These are phyloP conservation scores for Chlorella ohadii DNA, from an alignment of 139 green algal genomes.

Conservation along the genomic window DNA sequence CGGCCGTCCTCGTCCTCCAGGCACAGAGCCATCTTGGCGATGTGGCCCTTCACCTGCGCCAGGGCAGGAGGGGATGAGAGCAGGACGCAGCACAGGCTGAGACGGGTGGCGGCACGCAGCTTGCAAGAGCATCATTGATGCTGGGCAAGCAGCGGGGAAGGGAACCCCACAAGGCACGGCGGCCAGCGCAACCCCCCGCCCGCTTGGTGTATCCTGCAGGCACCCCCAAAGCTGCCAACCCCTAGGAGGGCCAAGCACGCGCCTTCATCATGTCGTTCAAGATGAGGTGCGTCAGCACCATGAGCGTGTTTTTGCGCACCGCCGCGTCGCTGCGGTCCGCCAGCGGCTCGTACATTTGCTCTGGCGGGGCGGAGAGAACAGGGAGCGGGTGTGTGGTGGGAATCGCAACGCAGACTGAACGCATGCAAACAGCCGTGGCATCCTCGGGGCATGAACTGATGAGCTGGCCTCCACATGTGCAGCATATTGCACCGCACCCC, in stretches of 20 bases:
- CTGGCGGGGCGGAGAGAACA: background rate
- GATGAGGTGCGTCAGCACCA: constrained; percentile 95
- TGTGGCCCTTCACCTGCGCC: constrained; percentile 80
- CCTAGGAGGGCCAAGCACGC: background rate
- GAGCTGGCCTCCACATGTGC: too few relatives aligned
- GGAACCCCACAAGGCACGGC: too few relatives aligned
- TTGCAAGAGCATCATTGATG: too few relatives aligned
- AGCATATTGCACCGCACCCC: too few relatives aligned
- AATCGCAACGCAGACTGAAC: background rate
- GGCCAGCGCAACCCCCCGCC: too few relatives aligned
- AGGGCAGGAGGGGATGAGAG: background rate
- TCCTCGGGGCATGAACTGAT: too few relatives aligned
- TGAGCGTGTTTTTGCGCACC: constrained; percentile 82
- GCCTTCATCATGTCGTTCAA: constrained; percentile 98
- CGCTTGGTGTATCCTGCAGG: too few relatives aligned
- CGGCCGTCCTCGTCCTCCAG: constrained; percentile 72
- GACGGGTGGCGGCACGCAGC: too few relatives aligned
- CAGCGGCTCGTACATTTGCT: constrained; percentile 84
- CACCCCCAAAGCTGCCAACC: background rate
- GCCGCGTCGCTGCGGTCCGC: background rate
- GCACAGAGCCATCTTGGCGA: constrained; percentile 82
- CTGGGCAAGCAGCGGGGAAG: too few relatives aligned
- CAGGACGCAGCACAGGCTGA: too few relatives aligned
- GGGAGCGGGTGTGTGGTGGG: background rate
- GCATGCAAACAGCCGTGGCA: too few relatives aligned